A percentile compares a stretch with the other conserved stretches of the same genome.
Conservation (phyloP, 129 eudicot species). For the Rutidosis leptorrhynchoides region DNA sequence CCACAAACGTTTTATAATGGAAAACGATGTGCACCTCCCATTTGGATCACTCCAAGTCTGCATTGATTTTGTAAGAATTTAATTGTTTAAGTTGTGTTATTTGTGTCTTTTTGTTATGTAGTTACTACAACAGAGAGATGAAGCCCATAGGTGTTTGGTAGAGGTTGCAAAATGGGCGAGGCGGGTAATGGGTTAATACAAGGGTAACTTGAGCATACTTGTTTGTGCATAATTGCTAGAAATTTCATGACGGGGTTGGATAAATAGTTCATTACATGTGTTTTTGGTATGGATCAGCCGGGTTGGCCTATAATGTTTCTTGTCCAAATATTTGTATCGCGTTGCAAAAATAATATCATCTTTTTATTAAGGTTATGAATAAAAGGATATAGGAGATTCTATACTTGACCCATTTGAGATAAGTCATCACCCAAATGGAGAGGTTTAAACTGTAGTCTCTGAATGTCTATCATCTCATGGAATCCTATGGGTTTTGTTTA, state of each 20-base stretch:
- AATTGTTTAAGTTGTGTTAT: neutral
- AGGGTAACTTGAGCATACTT: neutral
- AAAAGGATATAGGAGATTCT: neutral
- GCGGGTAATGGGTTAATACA: neutral
- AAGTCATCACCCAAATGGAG: neutral
- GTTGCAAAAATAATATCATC: neutral
- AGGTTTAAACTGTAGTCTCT: neutral
- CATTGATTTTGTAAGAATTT: slow-evolving; percentile 39
- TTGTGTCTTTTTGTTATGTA: neutral
- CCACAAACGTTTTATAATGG: slow-evolving; percentile 44
- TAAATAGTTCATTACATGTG: neutral
- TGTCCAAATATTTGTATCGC: neutral
- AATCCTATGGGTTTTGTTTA: neutral
- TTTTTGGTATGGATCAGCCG: neutral
- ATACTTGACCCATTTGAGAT: neutral
- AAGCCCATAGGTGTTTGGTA: neutral
- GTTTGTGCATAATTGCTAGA: neutral
- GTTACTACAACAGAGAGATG: neutral
- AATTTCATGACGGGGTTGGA: neutral
- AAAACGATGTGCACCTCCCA: slow-evolving; percentile 60
- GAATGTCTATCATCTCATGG: neutral
- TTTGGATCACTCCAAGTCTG: slow-evolving; percentile 78
- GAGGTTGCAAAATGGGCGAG: neutral
- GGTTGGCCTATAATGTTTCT: neutral
- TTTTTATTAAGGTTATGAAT: neutral